Evolutionary conservation across 371 early-diverging fungal genomes (phyloP), one percentile per base, ranked within the genome.

Genomic region (Mucor saturninus): DNA sequence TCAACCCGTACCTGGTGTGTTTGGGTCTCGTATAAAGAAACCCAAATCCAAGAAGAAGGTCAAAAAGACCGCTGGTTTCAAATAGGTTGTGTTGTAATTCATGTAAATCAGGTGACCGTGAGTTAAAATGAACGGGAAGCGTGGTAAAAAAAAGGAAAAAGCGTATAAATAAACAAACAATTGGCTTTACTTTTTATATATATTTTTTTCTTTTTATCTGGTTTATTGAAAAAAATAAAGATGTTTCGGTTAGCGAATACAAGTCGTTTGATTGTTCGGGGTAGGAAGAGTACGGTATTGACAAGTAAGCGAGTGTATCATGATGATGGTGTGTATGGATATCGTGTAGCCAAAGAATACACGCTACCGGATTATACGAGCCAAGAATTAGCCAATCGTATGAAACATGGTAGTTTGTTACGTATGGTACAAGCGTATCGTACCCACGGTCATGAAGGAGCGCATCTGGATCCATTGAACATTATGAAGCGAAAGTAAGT

Each of bases 391-490:
- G 76, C 73, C 29, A 97, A 96, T 82, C 87, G 96, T 54, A 89
- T 86, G 59, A 79, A 83, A 43, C 87, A 95, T 58, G 91, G 95
- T 55, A 90, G 91, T 61, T 80, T 97, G 32, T 73, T 97, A 31
- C 89, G 96, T 29, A 79, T 95, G 68, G 95, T 95, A 5, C 80
- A 86, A 50, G 92, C 94, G 10, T 97, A 89, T 77, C 87, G 94
- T 57, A 83, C 83, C 11, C 86, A 89, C 62, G 98, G 97, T 6
- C 97, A 98, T 76, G 81, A 84, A 49, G 85, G 81, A 4, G 93
- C 97, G 0, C 77, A 93, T 42, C 76, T 98, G 56, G 97, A 98
- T 80, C 98, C 98, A 7, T 83, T 98, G 65, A 81, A 83, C 31
- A 83, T 97, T 55, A 85, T 87, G 66, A 74, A 86, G 50, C 61